A percentile compares a stretch with the other conserved stretches of the same genome.
These are phyloP conservation scores for Lagenidium sp. DNA, from an alignment of 352 stramenopile genomes.

Conservation along the genomic window DNA sequence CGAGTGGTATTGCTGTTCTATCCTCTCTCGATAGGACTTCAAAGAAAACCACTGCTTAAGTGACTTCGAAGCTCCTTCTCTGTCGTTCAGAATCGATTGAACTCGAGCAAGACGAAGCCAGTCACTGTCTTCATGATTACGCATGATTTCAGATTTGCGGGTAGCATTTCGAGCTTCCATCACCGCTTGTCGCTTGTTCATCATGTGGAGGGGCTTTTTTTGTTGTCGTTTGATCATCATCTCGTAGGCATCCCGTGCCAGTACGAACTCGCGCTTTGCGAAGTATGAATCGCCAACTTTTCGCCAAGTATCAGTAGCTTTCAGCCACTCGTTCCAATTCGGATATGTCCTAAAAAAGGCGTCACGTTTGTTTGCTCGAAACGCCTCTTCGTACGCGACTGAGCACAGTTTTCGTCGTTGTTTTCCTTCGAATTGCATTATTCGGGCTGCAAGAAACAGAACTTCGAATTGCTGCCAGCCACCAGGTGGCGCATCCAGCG, in stretches of 20 bases:
- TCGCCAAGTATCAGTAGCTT: slow-evolving; percentile 36
- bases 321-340: slow-evolving; percentile 59
- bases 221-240: slow-evolving; percentile 47
- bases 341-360: slow-evolving; percentile 13
- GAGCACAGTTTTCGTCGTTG: slow-evolving; percentile 25
- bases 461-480: slow-evolving; percentile 43
- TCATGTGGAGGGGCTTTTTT: slow-evolving; percentile 18
- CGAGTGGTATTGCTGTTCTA: slow-evolving; percentile 28
- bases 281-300: slow-evolving; percentile 41
- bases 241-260: slow-evolving; percentile 52
- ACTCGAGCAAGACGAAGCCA: slow-evolving; percentile 46
- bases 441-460: slow-evolving; percentile 44
- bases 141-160: background rate
- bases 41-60: slow-evolving; percentile 31
- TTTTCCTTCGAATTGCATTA: slow-evolving; percentile 46
- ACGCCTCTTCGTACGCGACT: slow-evolving; percentile 64
- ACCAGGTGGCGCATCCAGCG: slow-evolving; percentile 37
- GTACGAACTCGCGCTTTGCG: slow-evolving; percentile 28
- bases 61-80: slow-evolving; percentile 9
- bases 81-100: slow-evolving; percentile 39
- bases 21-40: slow-evolving; percentile 26
- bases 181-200: slow-evolving; percentile 23
- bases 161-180: slow-evolving; percentile 4
- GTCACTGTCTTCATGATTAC: slow-evolving; percentile 20
- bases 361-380: slow-evolving; percentile 30